Percentiles rank a stretch among this genome's conserved stretches.
Evolutionary conservation across 2,329 filamentous ascomycete species (phyloP).

Genomic region (Blumeriella jaapii): DNA sequence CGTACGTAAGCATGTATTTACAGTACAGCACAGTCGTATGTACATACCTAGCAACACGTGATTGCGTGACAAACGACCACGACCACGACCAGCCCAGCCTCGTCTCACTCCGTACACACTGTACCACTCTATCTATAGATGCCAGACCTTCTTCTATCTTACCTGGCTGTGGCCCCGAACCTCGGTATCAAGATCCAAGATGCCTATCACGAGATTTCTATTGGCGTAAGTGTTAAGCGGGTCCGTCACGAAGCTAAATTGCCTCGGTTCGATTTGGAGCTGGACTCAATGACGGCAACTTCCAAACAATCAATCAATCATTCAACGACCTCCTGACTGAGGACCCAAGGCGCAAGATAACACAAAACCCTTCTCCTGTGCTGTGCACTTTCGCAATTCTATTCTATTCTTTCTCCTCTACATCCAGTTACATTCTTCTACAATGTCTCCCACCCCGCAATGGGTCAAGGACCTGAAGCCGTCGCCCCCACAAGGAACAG

Average conservation of each 20-base stretch:
- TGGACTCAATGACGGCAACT: slow-evolving; percentile 2
- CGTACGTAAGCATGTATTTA: too few relatives aligned
- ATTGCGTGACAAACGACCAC: too few relatives aligned
- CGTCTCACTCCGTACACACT: too few relatives aligned
- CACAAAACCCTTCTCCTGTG: too few relatives aligned
- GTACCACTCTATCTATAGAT: too few relatives aligned
- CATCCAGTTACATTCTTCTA: background rate
- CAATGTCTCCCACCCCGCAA: slow-evolving; percentile 28
- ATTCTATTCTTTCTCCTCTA: background rate
- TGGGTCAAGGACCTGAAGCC: slow-evolving; percentile 60
- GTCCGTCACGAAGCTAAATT: background rate
- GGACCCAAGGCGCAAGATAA: slow-evolving; percentile 7
- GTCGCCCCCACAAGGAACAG: slow-evolving; percentile 54
- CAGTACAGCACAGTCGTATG: too few relatives aligned
- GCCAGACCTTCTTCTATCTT: too few relatives aligned
- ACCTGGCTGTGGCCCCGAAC: too few relatives aligned
- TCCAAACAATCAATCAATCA: background rate
- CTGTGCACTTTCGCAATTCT: too few relatives aligned
- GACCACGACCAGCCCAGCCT: too few relatives aligned
- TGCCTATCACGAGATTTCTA: too few relatives aligned
- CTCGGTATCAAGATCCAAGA: background rate
- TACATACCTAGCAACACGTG: too few relatives aligned
- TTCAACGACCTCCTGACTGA: slow-evolving; percentile 13
- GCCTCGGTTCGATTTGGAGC: slow-evolving; percentile 10
- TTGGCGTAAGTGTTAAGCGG: background rate